These are phyloP conservation scores for Cordyceps militaris DNA, from an alignment of 2,329 filamentous ascomycete genomes.

Conservation along the genomic window DNA sequence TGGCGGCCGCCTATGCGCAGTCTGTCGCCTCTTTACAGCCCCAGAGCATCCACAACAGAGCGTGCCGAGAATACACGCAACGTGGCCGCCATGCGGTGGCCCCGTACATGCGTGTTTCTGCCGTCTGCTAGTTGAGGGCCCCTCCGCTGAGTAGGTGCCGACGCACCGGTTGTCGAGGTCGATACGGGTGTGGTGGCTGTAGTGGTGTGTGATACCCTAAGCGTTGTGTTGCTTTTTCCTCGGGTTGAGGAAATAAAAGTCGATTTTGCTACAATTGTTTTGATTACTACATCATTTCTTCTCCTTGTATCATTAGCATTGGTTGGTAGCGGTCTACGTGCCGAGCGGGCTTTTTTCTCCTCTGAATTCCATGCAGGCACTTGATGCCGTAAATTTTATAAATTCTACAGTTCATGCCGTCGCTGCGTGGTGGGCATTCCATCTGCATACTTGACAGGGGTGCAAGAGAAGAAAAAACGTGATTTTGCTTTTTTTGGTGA, in stretches of 20 bases:
- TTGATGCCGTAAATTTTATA: background rate
- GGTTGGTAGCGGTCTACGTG: background rate
- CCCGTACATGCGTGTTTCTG: background rate
- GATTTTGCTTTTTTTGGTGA: background rate
- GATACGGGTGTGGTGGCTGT: background rate
- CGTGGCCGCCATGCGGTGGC: background rate
- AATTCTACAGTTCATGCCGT: background rate
- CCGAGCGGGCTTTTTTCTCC: background rate
- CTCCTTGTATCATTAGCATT: conserved; percentile 1
- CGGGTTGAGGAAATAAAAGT: background rate
- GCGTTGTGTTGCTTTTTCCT: background rate
- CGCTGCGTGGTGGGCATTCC: background rate
- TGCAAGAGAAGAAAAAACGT: no score
- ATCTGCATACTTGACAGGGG: background rate
- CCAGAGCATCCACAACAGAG: background rate
- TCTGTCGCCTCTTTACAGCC: background rate
- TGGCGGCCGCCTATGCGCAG: background rate
- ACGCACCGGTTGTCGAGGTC: background rate
- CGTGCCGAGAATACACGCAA: background rate
- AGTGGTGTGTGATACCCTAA: conserved; percentile 1
- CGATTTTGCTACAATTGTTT: background rate
- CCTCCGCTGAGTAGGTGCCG: background rate
- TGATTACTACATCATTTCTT: background rate
- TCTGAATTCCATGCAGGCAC: background rate
- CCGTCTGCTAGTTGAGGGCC: background rate